Evolutionary conservation across 2,329 filamentous ascomycete species (phyloP), one percentile per base, ranked within the genome.

Genomic region (Diaporthe citrichinensis): DNA sequence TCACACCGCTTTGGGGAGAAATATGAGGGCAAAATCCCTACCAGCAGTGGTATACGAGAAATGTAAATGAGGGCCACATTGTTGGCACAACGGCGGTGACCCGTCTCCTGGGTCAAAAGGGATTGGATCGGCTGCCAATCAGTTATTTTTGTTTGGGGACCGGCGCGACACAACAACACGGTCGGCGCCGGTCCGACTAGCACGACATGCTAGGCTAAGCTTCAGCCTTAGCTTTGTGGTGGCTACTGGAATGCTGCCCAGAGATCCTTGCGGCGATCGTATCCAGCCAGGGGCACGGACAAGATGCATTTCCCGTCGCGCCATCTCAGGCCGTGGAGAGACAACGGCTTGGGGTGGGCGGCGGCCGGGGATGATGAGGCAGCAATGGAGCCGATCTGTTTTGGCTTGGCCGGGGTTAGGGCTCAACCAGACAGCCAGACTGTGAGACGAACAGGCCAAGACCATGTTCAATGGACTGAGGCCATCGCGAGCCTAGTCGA

Each of bases 151-250:
- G 15, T 23, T 20, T 55, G 15, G 44, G 7, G 14, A 68, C 46
- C 28, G 23, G 31, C 44, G 62, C 62, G 34, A 67, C 49, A 55
- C 65, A 55, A 20, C 36, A 53, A 51, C 46, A 68, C 62, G 44
- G 62, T 68, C 53, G 31, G 46, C 44, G 46, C 31, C 62, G 46
- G 46, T 36, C 62, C 20, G 20, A 4, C 61, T 49, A 36, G 62
- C 44, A 68, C 17, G 44, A 53, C 31, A 51, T 53, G 44, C 44
- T 39, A 28, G 62, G 62, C 62, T 53, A 69, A 55, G 65, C 65
- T 69, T 69, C 65, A 69, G 65, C 65, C 65, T 55, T 69, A 41
- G 65, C 65, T 69, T 23, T 69, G 65, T 20, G 34, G 34, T 55
- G 62, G 34, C 9, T 5, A n/a, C 20, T 68, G 62, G 62, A 68